Evolutionary conservation across 768 basidiomycete species (phyloP).

Genomic region (Lactifluus subvellereus): DNA sequence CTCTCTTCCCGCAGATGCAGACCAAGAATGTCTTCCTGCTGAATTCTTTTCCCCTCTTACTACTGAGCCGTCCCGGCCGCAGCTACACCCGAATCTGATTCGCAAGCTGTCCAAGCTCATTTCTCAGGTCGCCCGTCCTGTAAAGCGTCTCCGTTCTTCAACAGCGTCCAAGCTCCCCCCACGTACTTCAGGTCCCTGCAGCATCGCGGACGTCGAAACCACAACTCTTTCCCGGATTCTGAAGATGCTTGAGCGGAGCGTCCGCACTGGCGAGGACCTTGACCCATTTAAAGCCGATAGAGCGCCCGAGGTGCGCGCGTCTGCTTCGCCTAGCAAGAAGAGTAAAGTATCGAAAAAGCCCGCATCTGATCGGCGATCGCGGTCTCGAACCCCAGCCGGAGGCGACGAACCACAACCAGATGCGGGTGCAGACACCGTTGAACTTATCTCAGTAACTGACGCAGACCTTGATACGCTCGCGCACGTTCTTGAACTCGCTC

Average conservation of each 20-base stretch:
- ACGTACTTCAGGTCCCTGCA: slow-evolving; percentile 42
- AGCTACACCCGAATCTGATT: slow-evolving; percentile 51
- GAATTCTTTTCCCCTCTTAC: slow-evolving; percentile 64
- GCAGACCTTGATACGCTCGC: slow-evolving; percentile 47
- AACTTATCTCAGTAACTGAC: slow-evolving; percentile 36
- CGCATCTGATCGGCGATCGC: slow-evolving; percentile 35
- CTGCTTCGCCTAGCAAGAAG: slow-evolving; percentile 32
- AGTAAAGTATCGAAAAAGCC: slow-evolving; percentile 38
- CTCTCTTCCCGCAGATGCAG: slow-evolving; percentile 50
- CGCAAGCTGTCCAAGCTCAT: slow-evolving; percentile 68
- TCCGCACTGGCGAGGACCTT: slow-evolving; percentile 67
- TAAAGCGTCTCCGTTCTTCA: slow-evolving; percentile 54
- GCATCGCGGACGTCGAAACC: slow-evolving; percentile 60
- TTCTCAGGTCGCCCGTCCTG: slow-evolving; percentile 58
- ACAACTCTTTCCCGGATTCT: slow-evolving; percentile 57
- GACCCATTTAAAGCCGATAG: slow-evolving; percentile 54
- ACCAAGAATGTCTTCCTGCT: slow-evolving; percentile 44
- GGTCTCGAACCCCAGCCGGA: slow-evolving; percentile 39
- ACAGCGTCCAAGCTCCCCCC: slow-evolving; percentile 38
- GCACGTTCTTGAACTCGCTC: slow-evolving; percentile 50
- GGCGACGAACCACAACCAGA: slow-evolving; percentile 31
- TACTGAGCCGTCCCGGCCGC: slow-evolving; percentile 51
- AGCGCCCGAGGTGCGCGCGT: slow-evolving; percentile 14
- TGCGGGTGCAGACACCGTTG: slow-evolving; percentile 25
- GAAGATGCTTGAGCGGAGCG: slow-evolving; percentile 73